Evolutionary conservation across 805 yeast species (phyloP).

Genomic region (Nakazawaea peltata): DNA sequence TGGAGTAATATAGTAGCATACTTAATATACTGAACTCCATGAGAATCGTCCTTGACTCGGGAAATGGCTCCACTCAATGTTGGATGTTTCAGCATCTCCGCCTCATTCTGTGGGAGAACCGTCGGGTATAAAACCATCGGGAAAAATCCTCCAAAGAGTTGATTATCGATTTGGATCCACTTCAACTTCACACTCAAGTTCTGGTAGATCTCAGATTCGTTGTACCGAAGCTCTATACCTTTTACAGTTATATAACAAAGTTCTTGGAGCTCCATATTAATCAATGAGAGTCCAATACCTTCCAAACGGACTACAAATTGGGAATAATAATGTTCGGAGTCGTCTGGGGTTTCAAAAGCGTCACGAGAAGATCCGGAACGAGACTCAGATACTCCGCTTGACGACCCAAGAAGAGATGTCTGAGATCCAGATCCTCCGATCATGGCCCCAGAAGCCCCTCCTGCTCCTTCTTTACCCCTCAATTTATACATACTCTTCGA

Average conservation of each 20-base stretch:
- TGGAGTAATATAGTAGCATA: slow-evolving; percentile 86
- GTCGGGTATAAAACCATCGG: slow-evolving; percentile 89
- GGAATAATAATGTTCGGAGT: slow-evolving; percentile 44
- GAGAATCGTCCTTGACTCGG: slow-evolving; percentile 77
- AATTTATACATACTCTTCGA: slow-evolving; percentile 67
- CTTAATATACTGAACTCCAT: slow-evolving; percentile 85
- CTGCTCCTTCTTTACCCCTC: slow-evolving; percentile 21
- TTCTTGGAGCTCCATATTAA: slow-evolving; percentile 66
- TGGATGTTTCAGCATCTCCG: slow-evolving; percentile 85
- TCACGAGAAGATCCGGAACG: slow-evolving; percentile 31
- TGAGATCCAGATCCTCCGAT: slow-evolving; percentile 17
- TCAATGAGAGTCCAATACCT: slow-evolving; percentile 83
- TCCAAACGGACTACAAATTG: slow-evolving; percentile 58
- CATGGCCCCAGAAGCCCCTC: too few relatives aligned
- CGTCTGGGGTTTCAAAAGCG: slow-evolving; percentile 47
- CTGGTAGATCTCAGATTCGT: slow-evolving; percentile 79
- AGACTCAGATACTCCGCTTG: too few relatives aligned
- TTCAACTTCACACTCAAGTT: slow-evolving; percentile 73
- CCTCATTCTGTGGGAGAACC: slow-evolving; percentile 74
- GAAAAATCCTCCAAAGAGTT: slow-evolving; percentile 76
- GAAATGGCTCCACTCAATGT: slow-evolving; percentile 82
- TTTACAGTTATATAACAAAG: slow-evolving; percentile 74
- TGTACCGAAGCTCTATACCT: slow-evolving; percentile 75
- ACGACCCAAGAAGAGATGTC: slow-evolving; percentile 24
- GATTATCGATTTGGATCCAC: slow-evolving; percentile 95